Evolutionary conservation across 2,329 filamentous ascomycete genomes (phyloP), one percentile per base, ranked within the genome.

Genomic region (Simplicillium aogashimaense): DNA sequence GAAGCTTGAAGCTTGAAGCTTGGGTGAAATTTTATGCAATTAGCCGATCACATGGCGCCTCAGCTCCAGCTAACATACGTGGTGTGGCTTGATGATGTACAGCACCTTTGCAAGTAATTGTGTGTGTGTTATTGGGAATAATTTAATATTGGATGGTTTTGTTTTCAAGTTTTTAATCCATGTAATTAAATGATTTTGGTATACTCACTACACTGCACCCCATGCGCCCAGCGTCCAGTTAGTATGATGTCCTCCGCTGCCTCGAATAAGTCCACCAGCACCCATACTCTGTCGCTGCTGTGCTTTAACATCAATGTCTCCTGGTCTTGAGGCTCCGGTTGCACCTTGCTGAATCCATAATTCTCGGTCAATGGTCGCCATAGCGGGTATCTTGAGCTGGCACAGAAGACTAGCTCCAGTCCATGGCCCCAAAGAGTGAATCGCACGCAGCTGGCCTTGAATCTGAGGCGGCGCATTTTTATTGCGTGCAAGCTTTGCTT

Each of bases 381-480:
- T 70, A 2, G 83, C 78, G 29, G 77, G 74, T 4, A 86, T 68
- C 42, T 81, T 81, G 43, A 88, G 64, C 47, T 81, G 76, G 3
- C 80, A 74, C 14, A 83, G 63, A 40, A 90, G 54, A 54, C 83
- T 87, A 3, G 78, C 84, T 10, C 85, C 85, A 15, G 75, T 73
- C 83, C 84, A 90, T 2, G 83, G 66, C 0, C 85, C 85, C 2
- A 89, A 60, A 1, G 80, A 79, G 45, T 85, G 78, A 2, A 87
- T 63, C 3, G 73, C 80, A 18, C 84, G 71, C 31, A 88, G 63
- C 20, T 68, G 62, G 2, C 82, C 82, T 31, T 76, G 72, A 2
- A 76, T 53, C 49, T 63, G 49, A 50, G 64, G 49, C 61, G 65
- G 40, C 52, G 46, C 41, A 1, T 57, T 57, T 12, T 59, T 53